These are phyloP conservation scores for Scutellaria galericulata DNA, from an alignment of 257 asterid genomes.

Conservation along the genomic window DNA sequence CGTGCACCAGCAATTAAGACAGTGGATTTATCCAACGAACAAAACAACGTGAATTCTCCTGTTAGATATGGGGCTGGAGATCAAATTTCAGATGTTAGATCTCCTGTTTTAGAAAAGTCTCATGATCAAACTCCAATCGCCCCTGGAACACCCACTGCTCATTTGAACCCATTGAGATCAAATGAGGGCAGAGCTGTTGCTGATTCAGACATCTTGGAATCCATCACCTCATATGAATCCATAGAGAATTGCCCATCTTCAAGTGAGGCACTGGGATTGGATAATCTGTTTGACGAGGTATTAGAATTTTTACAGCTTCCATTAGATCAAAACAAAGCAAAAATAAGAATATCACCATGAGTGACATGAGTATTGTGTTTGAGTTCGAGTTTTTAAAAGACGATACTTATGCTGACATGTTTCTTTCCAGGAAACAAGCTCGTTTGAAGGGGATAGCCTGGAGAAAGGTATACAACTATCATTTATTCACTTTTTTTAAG, in stretches of 20 bases:
- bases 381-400: neutral
- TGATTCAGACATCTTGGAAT: conserved; percentile 41
- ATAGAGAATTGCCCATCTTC: conserved; percentile 37
- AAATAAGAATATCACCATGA: no score
- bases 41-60: conserved; percentile 35
- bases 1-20: conserved; percentile 32
- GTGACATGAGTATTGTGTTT: neutral
- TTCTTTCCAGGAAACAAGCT: conserved; percentile 56
- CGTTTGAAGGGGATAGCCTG: conserved; percentile 42
- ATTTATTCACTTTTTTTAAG: conserved; percentile 3
- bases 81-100: conserved; percentile 32
- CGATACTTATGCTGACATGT: conserved; percentile 13
- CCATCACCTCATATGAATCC: conserved; percentile 48
- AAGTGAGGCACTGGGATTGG: conserved; percentile 45
- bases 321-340: neutral
- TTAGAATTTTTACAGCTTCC: conserved; percentile 1
- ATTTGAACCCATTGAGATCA: conserved; percentile 41
- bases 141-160: conserved; percentile 67
- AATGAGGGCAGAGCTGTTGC: conserved; percentile 49
- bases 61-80: conserved; percentile 34
- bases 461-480: conserved; percentile 36
- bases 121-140: conserved; percentile 56
- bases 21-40: conserved; percentile 24
- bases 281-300: conserved; percentile 53
- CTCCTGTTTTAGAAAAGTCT: conserved; percentile 34